Evolutionary conservation across 352 stramenopile species (phyloP).

Genomic region (Pythium folliculosum): DNA sequence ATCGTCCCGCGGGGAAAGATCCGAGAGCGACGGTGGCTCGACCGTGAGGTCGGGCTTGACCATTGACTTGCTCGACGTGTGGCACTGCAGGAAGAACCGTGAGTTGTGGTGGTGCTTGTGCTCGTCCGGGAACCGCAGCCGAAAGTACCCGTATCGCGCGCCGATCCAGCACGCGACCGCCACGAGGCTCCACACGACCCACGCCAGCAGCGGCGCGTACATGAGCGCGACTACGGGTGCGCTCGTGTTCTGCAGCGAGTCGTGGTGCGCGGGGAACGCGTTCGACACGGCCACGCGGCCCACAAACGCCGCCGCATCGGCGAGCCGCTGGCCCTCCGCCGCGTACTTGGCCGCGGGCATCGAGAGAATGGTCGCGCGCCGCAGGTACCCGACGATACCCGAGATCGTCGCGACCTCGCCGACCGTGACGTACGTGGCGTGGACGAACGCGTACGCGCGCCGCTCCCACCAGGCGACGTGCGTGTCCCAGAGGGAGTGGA

Average conservation of each 20-base stretch:
- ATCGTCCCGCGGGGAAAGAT: not conserved
- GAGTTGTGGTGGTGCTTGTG: slow-evolving; percentile 21
- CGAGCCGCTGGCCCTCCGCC: slow-evolving; percentile 18
- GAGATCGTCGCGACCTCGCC: slow-evolving; percentile 22
- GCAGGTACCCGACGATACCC: slow-evolving; percentile 18
- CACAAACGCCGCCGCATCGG: slow-evolving; percentile 19
- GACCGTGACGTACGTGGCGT: slow-evolving; percentile 30
- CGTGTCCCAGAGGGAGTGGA: slow-evolving; percentile 28
- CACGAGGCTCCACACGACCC: slow-evolving; percentile 23
- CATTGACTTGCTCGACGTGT: slow-evolving; percentile 20
- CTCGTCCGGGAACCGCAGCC: slow-evolving; percentile 13
- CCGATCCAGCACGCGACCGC: slow-evolving; percentile 12
- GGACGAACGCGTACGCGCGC: slow-evolving; percentile 22
- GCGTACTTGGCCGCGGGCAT: slow-evolving; percentile 18
- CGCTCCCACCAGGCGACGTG: slow-evolving; percentile 25
- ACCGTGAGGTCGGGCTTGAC: slow-evolving; percentile 21
- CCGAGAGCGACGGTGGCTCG: not conserved
- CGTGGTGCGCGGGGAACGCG: slow-evolving; percentile 26
- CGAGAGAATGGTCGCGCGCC: slow-evolving; percentile 10
- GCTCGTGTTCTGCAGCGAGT: slow-evolving; percentile 29
- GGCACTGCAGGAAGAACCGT: slow-evolving; percentile 15
- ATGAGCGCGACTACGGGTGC: slow-evolving; percentile 10
- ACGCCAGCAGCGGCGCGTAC: slow-evolving; percentile 15
- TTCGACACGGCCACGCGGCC: slow-evolving; percentile 18
- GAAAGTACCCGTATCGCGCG: slow-evolving; percentile 15